A percentile compares a stretch with the other conserved stretches of the same genome.
Evolutionary conservation across 2,329 filamentous ascomycete species (phyloP).

Genomic region (Zymoseptoria ardabiliae): DNA sequence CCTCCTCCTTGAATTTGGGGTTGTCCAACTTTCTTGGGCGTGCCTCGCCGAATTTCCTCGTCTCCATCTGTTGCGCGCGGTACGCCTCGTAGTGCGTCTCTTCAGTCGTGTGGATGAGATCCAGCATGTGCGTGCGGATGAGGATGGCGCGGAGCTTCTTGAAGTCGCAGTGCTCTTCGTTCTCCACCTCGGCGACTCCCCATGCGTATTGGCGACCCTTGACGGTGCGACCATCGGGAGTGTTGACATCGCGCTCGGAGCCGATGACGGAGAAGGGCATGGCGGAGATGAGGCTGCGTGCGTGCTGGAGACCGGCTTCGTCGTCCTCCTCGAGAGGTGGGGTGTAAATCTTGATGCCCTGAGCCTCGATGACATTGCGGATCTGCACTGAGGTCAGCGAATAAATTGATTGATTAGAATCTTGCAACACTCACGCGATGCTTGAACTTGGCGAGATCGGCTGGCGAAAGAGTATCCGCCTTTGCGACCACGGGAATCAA

Average conservation of each 20-base stretch:
- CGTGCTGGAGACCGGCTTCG: constrained; percentile 90
- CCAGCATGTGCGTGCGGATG: constrained; percentile 94
- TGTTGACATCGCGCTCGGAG: constrained; percentile 98
- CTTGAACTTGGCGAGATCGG: constrained; percentile 91
- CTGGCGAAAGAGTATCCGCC: constrained; percentile 92
- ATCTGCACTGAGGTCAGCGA: constrained; percentile 55
- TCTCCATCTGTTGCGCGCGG: constrained; percentile 99
- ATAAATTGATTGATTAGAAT: not conserved
- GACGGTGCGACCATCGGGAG: constrained; percentile 87
- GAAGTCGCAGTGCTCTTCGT: constrained; percentile 99
- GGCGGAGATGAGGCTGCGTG: constrained; percentile 85
- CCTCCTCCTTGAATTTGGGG: constrained; percentile 99
- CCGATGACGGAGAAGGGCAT: constrained; percentile 99
- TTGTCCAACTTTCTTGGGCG: constrained; percentile 97
- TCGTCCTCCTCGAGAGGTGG: constrained; percentile 97
- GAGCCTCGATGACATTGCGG: constrained; percentile 88
- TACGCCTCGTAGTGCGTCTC: constrained; percentile 99
- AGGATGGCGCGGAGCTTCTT: constrained; percentile 99
- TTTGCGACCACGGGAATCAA: constrained; percentile 97
- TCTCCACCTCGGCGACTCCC: constrained; percentile 99
- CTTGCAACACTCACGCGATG: constrained; percentile 59
- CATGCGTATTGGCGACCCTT: constrained; percentile 99
- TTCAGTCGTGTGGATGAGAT: constrained; percentile 98
- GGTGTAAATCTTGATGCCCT: constrained; percentile 99
- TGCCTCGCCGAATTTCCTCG: constrained; percentile 96